A percentile compares a stretch with the other conserved stretches of the same genome.
These are phyloP conservation scores for Striga hermonthica DNA, from an alignment of 305 asterid genomes.

Conservation along the genomic window DNA sequence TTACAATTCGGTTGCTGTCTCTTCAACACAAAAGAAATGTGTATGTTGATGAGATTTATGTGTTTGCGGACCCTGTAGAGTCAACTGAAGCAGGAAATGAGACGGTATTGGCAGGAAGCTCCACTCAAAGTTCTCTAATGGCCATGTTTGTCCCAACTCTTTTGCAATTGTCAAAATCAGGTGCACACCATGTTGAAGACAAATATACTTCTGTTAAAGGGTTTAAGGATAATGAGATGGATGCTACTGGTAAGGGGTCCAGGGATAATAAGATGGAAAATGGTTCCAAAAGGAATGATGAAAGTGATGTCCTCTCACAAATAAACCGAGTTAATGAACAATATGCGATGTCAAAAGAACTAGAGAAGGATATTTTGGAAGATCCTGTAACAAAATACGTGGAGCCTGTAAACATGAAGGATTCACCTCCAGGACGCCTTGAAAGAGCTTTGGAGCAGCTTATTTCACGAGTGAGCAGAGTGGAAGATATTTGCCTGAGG, in stretches of 20 bases:
- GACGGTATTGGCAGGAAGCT: constrained; percentile 40
- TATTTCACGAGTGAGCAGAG: constrained; percentile 61
- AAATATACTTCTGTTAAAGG: constrained; percentile 43
- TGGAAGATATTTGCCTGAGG: constrained; percentile 79
- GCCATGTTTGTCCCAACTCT: constrained; percentile 85
- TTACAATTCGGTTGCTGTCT: constrained; percentile 73
- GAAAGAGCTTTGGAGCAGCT: constrained; percentile 71
- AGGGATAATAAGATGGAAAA: constrained; percentile 40
- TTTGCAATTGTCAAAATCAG: constrained; percentile 71
- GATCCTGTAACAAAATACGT: constrained; percentile 6
- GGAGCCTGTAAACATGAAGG: constrained; percentile 32
- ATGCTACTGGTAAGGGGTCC: background rate
- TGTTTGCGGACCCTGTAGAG: constrained; percentile 59
- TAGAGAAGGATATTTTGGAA: constrained; percentile 29
- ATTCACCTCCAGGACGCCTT: constrained; percentile 37
- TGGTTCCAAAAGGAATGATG: constrained; percentile 27
- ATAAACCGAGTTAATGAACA: constrained; percentile 35
- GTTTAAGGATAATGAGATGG: constrained; percentile 40
- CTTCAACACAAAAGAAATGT: constrained; percentile 69
- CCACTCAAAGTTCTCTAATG: constrained; percentile 64
- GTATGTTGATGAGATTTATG: constrained; percentile 68
- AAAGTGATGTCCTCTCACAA: constrained; percentile 28
- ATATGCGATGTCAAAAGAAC: constrained; percentile 37
- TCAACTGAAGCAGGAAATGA: constrained; percentile 49
- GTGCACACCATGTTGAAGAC: constrained; percentile 38